These are phyloP conservation scores for Prunus salicina DNA, from an alignment of 306 rosid species.

Conservation along the genomic window DNA sequence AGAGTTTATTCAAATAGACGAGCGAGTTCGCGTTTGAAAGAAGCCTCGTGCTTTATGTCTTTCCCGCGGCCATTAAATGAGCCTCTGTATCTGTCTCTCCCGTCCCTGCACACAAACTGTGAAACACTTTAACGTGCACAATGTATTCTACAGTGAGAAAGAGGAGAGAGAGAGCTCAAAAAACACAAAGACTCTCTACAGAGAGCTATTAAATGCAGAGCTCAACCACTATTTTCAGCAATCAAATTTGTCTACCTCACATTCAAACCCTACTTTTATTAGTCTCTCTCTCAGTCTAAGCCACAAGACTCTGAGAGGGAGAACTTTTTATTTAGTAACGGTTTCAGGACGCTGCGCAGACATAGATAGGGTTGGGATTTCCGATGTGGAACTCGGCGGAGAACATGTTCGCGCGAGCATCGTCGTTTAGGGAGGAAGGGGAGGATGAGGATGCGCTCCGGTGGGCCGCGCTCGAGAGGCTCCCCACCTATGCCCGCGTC, in stretches of 20 bases:
- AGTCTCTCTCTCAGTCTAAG: not conserved
- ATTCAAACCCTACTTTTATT: conserved; percentile 8
- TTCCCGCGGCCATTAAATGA: conserved; percentile 22
- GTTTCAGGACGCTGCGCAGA: not conserved
- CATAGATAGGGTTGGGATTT: conserved; percentile 6
- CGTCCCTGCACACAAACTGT: conserved; percentile 17
- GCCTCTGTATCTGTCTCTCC: not conserved
- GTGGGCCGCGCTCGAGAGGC: conserved; percentile 94
- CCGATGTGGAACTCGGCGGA: conserved; percentile 93
- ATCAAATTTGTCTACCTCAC: conserved; percentile 7
- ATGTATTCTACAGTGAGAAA: not conserved
- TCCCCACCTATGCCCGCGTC: conserved; percentile 77
- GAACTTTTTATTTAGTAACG: too few species aligned
- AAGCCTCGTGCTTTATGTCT: not conserved
- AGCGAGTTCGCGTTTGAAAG: not conserved
- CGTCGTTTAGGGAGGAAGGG: conserved; percentile 53
- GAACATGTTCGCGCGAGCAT: conserved; percentile 62
- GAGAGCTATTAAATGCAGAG: conserved; percentile 51
- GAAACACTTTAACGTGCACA: conserved; percentile 30
- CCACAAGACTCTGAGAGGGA: not conserved
- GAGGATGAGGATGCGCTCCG: conserved; percentile 90
- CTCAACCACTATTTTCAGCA: conserved; percentile 60
- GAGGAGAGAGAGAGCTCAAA: conserved; percentile 18
- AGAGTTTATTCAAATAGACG: not conserved
- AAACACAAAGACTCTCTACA: conserved; percentile 14